Evolutionary conservation across 805 yeast genomes (phyloP).

Genomic region (Saccharomyces cerevisiae): DNA sequence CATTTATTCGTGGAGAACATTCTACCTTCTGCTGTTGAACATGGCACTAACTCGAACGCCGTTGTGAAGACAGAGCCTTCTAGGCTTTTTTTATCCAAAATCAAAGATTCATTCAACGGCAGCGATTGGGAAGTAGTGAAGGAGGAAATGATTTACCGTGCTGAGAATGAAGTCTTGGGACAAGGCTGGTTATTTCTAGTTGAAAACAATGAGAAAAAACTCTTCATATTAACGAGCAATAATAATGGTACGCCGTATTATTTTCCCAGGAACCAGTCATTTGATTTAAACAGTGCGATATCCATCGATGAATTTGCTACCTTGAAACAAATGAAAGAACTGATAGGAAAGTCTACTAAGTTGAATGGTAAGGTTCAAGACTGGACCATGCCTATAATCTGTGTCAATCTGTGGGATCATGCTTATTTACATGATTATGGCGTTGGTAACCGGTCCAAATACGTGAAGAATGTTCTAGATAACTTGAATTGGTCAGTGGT

Average conservation of each 20-base stretch:
- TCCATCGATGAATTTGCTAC: conserved; percentile 45
- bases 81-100: conserved; percentile 29
- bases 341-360: conserved; percentile 25
- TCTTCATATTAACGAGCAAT: conserved; percentile 47
- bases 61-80: conserved; percentile 28
- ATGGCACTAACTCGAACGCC: conserved; percentile 4
- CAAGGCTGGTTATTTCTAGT: conserved; percentile 76
- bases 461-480: conserved; percentile 66
- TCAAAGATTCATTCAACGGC: conserved; percentile 28
- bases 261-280: conserved; percentile 57
- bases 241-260: conserved; percentile 75
- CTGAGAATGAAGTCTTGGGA: conserved; percentile 38
- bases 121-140: conserved; percentile 42
- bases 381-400: conserved; percentile 56
- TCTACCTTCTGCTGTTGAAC: conserved; percentile 10
- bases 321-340: conserved; percentile 36
- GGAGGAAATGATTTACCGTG: conserved; percentile 40
- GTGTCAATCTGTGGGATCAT: conserved; percentile 79
- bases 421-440: conserved; percentile 87
- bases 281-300: conserved; percentile 71
- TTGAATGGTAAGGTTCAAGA: conserved; percentile 37
- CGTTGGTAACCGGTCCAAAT: conserved; percentile 57
- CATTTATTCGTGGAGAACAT: conserved; percentile 73
- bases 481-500: conserved; percentile 79
- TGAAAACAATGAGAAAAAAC: conserved; percentile 52